Conservation (phyloP, 1,139 yeast genomes). For the Lodderomyces parapsilosis region DNA sequence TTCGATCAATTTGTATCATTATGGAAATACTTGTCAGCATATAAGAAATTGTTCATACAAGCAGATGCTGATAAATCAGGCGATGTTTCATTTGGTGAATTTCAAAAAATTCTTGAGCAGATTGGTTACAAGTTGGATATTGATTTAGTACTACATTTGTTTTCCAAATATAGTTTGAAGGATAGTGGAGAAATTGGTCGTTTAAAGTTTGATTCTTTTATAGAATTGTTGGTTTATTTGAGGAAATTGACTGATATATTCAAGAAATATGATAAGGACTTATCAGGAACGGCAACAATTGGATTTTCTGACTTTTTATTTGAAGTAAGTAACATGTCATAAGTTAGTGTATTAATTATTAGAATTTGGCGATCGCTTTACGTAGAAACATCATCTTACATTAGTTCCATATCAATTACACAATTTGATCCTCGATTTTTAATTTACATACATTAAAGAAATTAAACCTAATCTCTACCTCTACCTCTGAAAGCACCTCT, state of each 20-base stretch:
- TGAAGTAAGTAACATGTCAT: constrained; percentile 47
- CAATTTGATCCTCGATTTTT: constrained; percentile 18
- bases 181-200: constrained; percentile 44
- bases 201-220: constrained; percentile 78
- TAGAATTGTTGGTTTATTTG: constrained; percentile 75
- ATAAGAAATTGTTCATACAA: constrained; percentile 63
- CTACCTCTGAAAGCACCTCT: constrained; percentile 47
- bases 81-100: constrained; percentile 66
- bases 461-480: constrained; percentile 15
- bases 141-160: constrained; percentile 60
- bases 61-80: constrained; percentile 64
- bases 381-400: background rate
- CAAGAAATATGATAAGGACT: constrained; percentile 72
- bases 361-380: background rate
- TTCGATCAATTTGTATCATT: constrained; percentile 69
- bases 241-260: constrained; percentile 76
- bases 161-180: constrained; percentile 54
- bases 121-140: constrained; percentile 69
- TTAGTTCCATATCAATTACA: constrained; percentile 10
- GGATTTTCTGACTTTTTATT: constrained; percentile 77
- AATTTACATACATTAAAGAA: constrained; percentile 21
- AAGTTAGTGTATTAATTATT: constrained; percentile 8
- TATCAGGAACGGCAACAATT: constrained; percentile 75
- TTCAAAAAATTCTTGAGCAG: constrained; percentile 62
- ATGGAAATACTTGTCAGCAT: constrained; percentile 73